These are phyloP conservation scores for Apiotrichum mycotoxinovorans DNA, from an alignment of 1,284 basidiomycete genomes.

Conservation along the genomic window DNA sequence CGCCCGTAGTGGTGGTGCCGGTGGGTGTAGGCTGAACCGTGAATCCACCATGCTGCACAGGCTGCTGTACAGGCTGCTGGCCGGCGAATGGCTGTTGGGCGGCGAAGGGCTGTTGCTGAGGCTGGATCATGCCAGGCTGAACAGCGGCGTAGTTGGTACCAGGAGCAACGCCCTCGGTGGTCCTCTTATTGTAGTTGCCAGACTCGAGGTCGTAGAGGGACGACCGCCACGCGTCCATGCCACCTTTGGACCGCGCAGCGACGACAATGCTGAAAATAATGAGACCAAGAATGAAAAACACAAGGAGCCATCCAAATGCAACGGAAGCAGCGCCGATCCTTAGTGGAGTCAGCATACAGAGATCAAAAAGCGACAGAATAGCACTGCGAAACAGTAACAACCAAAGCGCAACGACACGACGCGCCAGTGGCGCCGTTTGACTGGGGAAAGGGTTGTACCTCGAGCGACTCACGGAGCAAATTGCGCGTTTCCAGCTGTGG, in stretches of 20 bases:
- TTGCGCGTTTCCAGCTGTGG: too few species aligned
- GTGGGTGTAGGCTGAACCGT: not conserved
- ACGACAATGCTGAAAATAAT: not conserved
- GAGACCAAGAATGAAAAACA: not conserved
- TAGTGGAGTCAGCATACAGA: not conserved
- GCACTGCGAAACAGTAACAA: not conserved
- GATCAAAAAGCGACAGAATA: not conserved
- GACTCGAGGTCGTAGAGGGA: not conserved
- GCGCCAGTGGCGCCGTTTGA: too few species aligned
- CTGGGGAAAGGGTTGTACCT: too few species aligned
- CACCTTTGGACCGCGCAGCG: not conserved
- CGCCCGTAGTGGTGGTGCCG: not conserved
- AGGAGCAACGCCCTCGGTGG: not conserved
- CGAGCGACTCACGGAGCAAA: too few species aligned
- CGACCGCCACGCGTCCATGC: not conserved
- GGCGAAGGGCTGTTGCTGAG: not conserved
- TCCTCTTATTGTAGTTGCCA: not conserved
- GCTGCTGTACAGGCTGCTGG: not conserved
- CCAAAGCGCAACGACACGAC: not conserved
- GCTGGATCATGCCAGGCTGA: not conserved
- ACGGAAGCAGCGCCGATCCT: not conserved
- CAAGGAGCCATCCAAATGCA: not conserved
- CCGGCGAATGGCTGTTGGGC: not conserved
- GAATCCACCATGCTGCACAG: not conserved
- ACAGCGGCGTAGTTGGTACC: not conserved